Evolutionary conservation across 2,329 filamentous ascomycete genomes (phyloP), one percentile per base, ranked within the genome.

Genomic region (Sordariomycetes sp.): DNA sequence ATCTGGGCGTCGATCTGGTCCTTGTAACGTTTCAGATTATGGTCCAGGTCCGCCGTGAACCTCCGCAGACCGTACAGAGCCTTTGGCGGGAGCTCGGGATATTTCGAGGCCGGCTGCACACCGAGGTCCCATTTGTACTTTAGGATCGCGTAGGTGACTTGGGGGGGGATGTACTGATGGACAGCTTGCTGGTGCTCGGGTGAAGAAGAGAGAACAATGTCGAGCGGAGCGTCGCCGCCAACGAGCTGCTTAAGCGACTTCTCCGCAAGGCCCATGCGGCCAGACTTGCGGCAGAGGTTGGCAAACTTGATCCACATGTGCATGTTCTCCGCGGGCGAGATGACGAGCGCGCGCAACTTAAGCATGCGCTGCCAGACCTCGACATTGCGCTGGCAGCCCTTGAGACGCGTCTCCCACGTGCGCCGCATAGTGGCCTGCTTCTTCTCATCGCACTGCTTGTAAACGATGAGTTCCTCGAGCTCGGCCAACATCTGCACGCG

Each of bases 271-370:
- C 94, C 92, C 78, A 92, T 91, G 34, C 94, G 87, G 59, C 90
- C 88, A 52, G 92, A 96, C 71, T 99, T 99, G 65, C 95, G 88
- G 71, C 95, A 99, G 6, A 99, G 82, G 65, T 97, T 99, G 65
- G 94, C 89, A 68, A 96, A 99, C 69, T 99, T 99, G 76, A 99
- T 97, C 85, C 91, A 96, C 90, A 99, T 99, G 65, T 95, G 89
- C 77, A 95, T 90, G 65, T 96, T 96, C 68, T 99, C 91, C 36
- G 83, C 83, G 0, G 95, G 92, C 0, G 86, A 86, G 60, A 97
- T 92, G 59, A 99, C 94, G 55, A 99, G 78, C 22, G 90, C 89
- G 60, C 94, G 85, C 35, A 99, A 85, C 67, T 96, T 94, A 57
- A 99, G 83, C 90, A 97, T 97, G 60, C 94, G 84, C 68, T 96